These are phyloP conservation scores for Alternaria ventricosa DNA, from an alignment of 2,329 filamentous ascomycete species.

Conservation along the genomic window DNA sequence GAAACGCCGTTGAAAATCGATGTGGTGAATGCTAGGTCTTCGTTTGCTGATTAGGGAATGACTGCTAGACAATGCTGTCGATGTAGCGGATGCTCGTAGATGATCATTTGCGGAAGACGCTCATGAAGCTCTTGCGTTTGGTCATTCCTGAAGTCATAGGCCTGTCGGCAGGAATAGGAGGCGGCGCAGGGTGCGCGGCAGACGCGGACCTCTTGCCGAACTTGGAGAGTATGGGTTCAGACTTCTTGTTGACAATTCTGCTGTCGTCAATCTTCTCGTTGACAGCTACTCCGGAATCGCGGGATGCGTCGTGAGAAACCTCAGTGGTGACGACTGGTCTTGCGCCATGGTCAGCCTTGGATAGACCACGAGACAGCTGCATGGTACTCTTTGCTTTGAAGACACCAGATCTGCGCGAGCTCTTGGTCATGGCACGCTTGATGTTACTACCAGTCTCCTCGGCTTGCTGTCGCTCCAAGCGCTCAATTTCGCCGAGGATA, in stretches of 20 bases:
- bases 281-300: slow-evolving; percentile 45
- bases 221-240: slow-evolving; percentile 30
- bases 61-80: not conserved
- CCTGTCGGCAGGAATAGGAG: slow-evolving; percentile 41
- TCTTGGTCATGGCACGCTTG: slow-evolving; percentile 50
- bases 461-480: slow-evolving; percentile 56
- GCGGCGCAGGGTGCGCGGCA: slow-evolving; percentile 27
- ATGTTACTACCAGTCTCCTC: slow-evolving; percentile 52
- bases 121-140: slow-evolving; percentile 57
- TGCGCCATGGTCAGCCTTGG: slow-evolving; percentile 35
- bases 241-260: slow-evolving; percentile 31
- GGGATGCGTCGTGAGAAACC: slow-evolving; percentile 42
- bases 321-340: slow-evolving; percentile 39
- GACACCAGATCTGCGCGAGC: slow-evolving; percentile 41
- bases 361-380: slow-evolving; percentile 43
- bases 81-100: not conserved
- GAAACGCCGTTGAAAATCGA: not conserved
- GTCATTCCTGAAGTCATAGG: slow-evolving; percentile 45
- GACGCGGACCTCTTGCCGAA: slow-evolving; percentile 26
- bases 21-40: not conserved
- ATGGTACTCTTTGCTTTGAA: slow-evolving; percentile 48
- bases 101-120: slow-evolving; percentile 49
- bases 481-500: slow-evolving; percentile 70
- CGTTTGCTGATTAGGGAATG: not conserved
- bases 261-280: slow-evolving; percentile 34